Evolutionary conservation across 78 protist species (phyloP).

Genomic region (slime mould (Dictyostelium discoideum)): DNA sequence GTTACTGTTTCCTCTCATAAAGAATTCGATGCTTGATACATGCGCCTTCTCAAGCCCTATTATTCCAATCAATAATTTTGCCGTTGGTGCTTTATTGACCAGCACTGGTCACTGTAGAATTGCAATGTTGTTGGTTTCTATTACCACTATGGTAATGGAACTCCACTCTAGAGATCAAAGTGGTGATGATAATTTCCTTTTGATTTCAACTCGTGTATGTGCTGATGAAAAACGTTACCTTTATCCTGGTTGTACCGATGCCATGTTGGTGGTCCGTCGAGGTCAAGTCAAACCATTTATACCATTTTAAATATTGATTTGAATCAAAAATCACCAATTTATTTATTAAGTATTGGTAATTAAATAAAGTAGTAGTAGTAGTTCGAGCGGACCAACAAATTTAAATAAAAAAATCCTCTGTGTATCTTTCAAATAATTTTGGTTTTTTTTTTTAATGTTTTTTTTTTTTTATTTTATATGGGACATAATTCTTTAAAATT

Average conservation of each 20-base stretch:
- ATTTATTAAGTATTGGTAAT: too few relatives aligned
- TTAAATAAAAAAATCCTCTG: too few relatives aligned
- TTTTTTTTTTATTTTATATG: too few relatives aligned
- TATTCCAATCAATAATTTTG: constrained; percentile 88
- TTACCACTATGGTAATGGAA: constrained; percentile 91
- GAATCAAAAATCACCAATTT: too few relatives aligned
- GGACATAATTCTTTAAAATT: too few relatives aligned
- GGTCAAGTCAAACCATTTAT: too few relatives aligned
- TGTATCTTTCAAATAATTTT: too few relatives aligned
- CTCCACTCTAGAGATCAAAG: constrained; percentile 85
- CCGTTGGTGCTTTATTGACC: constrained; percentile 81
- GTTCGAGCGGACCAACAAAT: too few relatives aligned
- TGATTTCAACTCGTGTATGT: constrained; percentile 80
- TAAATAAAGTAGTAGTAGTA: too few relatives aligned
- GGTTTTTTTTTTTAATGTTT: too few relatives aligned
- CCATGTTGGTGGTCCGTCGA: neutral
- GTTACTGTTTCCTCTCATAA: constrained; percentile 30
- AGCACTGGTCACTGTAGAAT: constrained; percentile 51
- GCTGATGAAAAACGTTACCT: constrained; percentile 65
- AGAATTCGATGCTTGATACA: constrained; percentile 49
- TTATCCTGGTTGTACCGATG: constrained; percentile 88
- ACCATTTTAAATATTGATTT: too few relatives aligned
- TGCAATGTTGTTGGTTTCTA: constrained; percentile 87
- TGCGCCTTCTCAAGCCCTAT: constrained; percentile 86
- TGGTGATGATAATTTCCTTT: constrained; percentile 82